Conservation (phyloP, 345 rosid species). For the Sonneratia caseolaris region DNA sequence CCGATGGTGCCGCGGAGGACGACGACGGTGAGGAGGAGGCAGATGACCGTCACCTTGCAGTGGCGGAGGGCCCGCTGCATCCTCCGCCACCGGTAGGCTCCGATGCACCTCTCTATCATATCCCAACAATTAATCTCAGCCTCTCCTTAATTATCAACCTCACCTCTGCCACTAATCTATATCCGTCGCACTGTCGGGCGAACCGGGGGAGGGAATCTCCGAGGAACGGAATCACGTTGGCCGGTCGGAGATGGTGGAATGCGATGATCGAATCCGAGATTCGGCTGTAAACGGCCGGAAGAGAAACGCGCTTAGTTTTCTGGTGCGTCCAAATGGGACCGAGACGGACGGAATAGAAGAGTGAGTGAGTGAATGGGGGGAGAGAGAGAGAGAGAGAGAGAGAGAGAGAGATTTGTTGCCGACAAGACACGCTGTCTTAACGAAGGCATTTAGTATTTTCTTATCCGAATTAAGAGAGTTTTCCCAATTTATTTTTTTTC, state of each 20-base stretch:
- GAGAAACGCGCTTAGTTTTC: background rate
- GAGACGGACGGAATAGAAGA: background rate
- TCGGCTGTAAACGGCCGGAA: background rate
- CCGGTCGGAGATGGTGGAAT: background rate
- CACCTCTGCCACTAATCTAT: background rate
- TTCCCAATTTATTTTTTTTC: no score
- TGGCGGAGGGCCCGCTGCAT: constrained; percentile 38
- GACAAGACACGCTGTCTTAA: constrained; percentile 3
- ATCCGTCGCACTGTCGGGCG: no score
- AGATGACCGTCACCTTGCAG: constrained; percentile 35
- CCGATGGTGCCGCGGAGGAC: constrained; percentile 87
- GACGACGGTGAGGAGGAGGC: constrained; percentile 64
- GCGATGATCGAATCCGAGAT: background rate
- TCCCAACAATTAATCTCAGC: background rate
- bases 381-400: constrained; percentile 1
- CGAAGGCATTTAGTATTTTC: no score
- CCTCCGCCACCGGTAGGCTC: constrained; percentile 31
- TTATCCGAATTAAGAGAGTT: no score
- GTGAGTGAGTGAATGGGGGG: background rate
- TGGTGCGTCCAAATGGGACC: background rate
- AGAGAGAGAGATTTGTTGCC: background rate
- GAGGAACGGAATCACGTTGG: background rate
- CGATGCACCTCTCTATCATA: constrained; percentile 33
- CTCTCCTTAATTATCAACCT: background rate
- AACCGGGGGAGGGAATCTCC: background rate